These are phyloP conservation scores for Botrytis squamosa DNA, from an alignment of 2,329 filamentous ascomycete species.

Conservation along the genomic window DNA sequence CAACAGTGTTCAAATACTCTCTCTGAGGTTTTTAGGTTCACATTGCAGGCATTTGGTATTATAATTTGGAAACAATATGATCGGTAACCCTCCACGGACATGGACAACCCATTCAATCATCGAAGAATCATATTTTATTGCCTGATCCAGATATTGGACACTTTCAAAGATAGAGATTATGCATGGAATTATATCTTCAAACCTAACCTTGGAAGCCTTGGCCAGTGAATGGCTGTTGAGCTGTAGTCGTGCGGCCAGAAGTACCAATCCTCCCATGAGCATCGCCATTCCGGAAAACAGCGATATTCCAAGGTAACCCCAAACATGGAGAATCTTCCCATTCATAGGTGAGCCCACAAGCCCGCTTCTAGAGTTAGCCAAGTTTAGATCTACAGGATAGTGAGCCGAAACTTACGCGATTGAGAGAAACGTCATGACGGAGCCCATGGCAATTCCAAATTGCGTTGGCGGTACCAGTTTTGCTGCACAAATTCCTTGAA, in stretches of 20 bases:
- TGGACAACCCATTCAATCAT: not conserved
- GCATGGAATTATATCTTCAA: not conserved
- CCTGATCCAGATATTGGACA: not conserved
- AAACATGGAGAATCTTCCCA: conserved; percentile 27
- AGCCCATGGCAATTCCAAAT: conserved; percentile 32
- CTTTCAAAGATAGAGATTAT: not conserved
- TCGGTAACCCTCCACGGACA: not conserved
- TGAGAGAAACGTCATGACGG: conserved; percentile 28
- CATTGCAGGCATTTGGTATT: not conserved
- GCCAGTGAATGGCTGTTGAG: conserved; percentile 24
- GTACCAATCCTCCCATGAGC: conserved; percentile 27
- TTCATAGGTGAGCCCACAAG: conserved; percentile 33
- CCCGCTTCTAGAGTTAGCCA: conserved; percentile 19
- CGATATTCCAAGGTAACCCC: conserved; percentile 29
- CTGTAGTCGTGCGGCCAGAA: conserved; percentile 26
- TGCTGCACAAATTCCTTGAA: conserved; percentile 31
- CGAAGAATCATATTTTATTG: not conserved
- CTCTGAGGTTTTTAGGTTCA: not conserved
- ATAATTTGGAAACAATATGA: not conserved
- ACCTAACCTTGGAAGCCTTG: conserved; percentile 12
- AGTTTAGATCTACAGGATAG: not conserved
- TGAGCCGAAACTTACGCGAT: conserved; percentile 25
- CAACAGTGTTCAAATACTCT: not conserved
- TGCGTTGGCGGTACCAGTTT: conserved; percentile 25
- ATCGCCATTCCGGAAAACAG: conserved; percentile 32